Percentiles rank a stretch among this genome's conserved stretches.
phyloP scores from a whole-genome alignment of 2,329 filamentous ascomycete species.

The Trichophyton simii region DNA sequence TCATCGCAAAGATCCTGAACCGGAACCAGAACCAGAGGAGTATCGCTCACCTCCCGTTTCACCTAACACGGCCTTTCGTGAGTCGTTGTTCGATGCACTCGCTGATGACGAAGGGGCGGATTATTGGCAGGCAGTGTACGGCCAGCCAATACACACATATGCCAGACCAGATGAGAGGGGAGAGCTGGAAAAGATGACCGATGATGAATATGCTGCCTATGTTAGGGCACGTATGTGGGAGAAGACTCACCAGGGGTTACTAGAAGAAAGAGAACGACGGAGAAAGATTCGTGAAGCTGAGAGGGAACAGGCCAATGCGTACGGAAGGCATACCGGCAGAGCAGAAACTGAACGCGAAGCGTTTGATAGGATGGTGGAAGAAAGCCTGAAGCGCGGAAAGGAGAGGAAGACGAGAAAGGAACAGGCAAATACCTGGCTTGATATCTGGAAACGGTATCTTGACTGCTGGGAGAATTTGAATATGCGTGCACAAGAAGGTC shows the following conservation, averaged over 20 bases:
- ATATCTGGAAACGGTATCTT: slow-evolving; percentile 54
- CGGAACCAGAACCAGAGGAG: slow-evolving; percentile 5
- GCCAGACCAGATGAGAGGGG: slow-evolving; percentile 43
- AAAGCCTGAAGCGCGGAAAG: slow-evolving; percentile 54
- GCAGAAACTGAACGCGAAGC: slow-evolving; percentile 21
- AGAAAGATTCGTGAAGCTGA: slow-evolving; percentile 41
- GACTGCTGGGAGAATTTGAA: slow-evolving; percentile 48
- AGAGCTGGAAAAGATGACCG: slow-evolving; percentile 69
- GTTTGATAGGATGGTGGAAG: slow-evolving; percentile 55
- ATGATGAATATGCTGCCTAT: slow-evolving; percentile 80
- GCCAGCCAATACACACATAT: slow-evolving; percentile 82
- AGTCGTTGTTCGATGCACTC: slow-evolving; percentile 92
- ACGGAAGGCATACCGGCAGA: slow-evolving; percentile 17
- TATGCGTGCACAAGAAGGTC: slow-evolving; percentile 12
- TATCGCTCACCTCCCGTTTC: slow-evolving; percentile 35
- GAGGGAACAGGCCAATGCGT: slow-evolving; percentile 31
- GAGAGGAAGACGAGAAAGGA: slow-evolving; percentile 45
- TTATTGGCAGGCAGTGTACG: slow-evolving; percentile 95
- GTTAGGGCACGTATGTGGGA: slow-evolving; percentile 92
- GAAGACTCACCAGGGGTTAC: slow-evolving; percentile 70
- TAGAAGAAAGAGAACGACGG: slow-evolving; percentile 59
- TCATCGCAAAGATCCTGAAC: slow-evolving; percentile 16
- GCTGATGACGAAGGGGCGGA: slow-evolving; percentile 90
- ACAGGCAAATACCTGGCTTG: slow-evolving; percentile 33
- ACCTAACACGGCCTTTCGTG: slow-evolving; percentile 68